phyloP scores from a whole-genome alignment of 2,329 filamentous ascomycete species.

The Penicillium digitatum region DNA sequence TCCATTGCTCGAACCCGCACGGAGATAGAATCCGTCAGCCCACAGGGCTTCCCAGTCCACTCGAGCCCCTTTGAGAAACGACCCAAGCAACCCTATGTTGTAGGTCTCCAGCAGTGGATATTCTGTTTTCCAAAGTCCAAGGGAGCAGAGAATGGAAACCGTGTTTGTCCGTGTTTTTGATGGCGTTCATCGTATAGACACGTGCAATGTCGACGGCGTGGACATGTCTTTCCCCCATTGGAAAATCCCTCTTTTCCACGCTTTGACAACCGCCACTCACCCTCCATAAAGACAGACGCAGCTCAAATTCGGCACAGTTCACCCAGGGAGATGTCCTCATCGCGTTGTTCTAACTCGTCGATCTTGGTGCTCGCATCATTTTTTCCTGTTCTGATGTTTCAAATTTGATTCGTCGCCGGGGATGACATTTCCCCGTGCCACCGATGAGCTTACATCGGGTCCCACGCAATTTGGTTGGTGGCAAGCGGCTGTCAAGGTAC shows the following conservation, averaged over 20 bases:
- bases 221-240: not conserved
- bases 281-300: not conserved
- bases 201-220: not conserved
- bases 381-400: not conserved
- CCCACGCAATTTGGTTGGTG: not conserved
- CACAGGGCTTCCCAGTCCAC: constrained; percentile 8
- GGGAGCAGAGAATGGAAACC: not conserved
- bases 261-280: not conserved
- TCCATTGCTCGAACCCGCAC: constrained; percentile 12
- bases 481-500: not conserved
- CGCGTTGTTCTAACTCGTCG: not conserved
- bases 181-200: not conserved
- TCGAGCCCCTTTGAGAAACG: not conserved
- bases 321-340: not conserved
- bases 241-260: not conserved
- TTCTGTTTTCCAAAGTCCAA: not conserved
- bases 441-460: not conserved
- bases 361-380: not conserved
- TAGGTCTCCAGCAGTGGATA: not conserved
- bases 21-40: constrained; percentile 23
- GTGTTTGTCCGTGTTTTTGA: not conserved
- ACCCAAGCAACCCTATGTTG: not conserved
- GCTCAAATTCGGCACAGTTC: not conserved
- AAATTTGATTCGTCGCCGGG: not conserved
- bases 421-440: not conserved